phyloP scores from a whole-genome alignment of 1,284 basidiomycete species.

The Trichosporon inkin region DNA sequence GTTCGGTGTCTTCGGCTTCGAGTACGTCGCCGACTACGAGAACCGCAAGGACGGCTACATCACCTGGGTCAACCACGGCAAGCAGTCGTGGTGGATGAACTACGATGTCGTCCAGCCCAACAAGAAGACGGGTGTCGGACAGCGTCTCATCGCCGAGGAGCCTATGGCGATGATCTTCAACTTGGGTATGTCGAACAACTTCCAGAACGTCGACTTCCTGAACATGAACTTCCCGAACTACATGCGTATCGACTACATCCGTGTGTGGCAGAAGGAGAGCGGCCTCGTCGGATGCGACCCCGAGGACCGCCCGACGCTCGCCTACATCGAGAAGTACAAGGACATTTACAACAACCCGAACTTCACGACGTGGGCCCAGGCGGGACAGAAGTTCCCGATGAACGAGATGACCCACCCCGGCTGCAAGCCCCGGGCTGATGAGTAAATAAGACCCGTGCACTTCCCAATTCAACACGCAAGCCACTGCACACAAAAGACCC shows the following conservation, averaged over 20 bases:
- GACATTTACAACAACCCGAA: slow-evolving; percentile 48
- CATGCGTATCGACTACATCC: slow-evolving; percentile 51
- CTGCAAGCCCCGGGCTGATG: neutral
- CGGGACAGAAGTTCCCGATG: slow-evolving; percentile 10
- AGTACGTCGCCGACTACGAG: slow-evolving; percentile 62
- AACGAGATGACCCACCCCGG: neutral
- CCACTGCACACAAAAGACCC: neutral
- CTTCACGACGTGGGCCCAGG: slow-evolving; percentile 43
- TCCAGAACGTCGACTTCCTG: slow-evolving; percentile 49
- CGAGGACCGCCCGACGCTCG: slow-evolving; percentile 45
- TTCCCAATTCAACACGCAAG: neutral
- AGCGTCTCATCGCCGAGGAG: slow-evolving; percentile 71
- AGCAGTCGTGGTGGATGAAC: slow-evolving; percentile 56
- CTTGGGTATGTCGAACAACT: slow-evolving; percentile 49
- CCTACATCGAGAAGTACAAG: slow-evolving; percentile 41
- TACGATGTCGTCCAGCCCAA: slow-evolving; percentile 60
- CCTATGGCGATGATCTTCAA: slow-evolving; percentile 58
- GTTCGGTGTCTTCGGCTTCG: slow-evolving; percentile 60
- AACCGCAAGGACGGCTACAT: slow-evolving; percentile 59
- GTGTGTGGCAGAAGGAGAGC: slow-evolving; percentile 51
- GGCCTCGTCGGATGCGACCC: slow-evolving; percentile 51
- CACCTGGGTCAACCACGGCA: slow-evolving; percentile 62
- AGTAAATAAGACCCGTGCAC: neutral
- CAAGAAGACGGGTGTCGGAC: slow-evolving; percentile 55
- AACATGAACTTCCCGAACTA: slow-evolving; percentile 57